Base-by-base conservation (phyloP, 129 eudicot genomes). In the Ambrosia trifida region DNA sequence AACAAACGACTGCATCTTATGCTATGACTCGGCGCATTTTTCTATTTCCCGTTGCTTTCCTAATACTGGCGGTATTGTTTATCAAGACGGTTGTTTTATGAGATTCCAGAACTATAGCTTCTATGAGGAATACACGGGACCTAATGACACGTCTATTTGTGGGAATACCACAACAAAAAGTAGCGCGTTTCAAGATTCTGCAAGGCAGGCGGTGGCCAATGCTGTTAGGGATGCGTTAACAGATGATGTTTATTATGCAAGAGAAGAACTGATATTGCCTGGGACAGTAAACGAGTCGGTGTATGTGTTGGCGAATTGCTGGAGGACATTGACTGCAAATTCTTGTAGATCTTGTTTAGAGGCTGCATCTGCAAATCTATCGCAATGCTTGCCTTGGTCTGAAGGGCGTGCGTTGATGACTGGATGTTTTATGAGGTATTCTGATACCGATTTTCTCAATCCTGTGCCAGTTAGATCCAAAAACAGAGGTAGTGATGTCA, bases 341-440 rank as follows among this genome's bases (percentile, higher is more conserved):
- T 70, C 87, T 70, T 90, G 97, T 60, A 75, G 73, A 68, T 77
- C 76, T 4, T 87, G 97, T 69, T 70, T 90, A 68, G 80, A 80
- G 73, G 81, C 62, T 68, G 95, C 95, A 10, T 85, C 89, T 73
- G 30, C 30, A 14, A 63, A 79, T 5, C 64, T 84, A 54, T 62
- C 68, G 69, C 77, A 82, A 53, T 89, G 96, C 78, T 79, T 89
- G 77, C 91, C 89, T 73, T 81, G 78, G 89, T 78, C 90, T 11
- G 94, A 85, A 73, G 96, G 94, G 11, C 82, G 94, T 68, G 91
- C 85, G 0, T 43, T 90, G 81, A 69, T 72, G 67, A 76, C 91
- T 1, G 94, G 96, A n/a, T 90, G 96, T 82, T 90, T 87, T 68
- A 64, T 90, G 83, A 88, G 96, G 85, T 91, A 88, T 70, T 91